phyloP scores from a whole-genome alignment of 805 yeast species.

The Alloascoidea africana region DNA sequence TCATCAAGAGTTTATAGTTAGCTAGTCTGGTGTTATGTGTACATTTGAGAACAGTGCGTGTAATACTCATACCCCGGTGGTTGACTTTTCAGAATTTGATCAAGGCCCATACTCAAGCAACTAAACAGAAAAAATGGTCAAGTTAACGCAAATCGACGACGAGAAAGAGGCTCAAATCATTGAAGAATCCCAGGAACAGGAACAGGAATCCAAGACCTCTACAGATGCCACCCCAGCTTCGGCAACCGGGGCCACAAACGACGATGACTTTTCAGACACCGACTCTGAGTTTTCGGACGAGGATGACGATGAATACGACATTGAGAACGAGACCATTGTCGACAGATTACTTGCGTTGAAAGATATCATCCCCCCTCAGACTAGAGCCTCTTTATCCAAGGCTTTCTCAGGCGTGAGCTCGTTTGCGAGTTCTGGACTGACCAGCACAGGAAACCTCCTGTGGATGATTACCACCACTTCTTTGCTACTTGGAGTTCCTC shows the following conservation, averaged over 20 bases:
- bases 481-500: constrained; percentile 82
- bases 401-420: constrained; percentile 19
- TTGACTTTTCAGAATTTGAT: constrained; percentile 2
- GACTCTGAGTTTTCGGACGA: constrained; percentile 36
- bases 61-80: constrained; percentile 2
- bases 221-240: constrained; percentile 21
- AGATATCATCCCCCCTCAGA: constrained; percentile 82
- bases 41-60: neutral
- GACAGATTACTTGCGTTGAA: constrained; percentile 87
- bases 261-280: constrained; percentile 30
- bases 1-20: no score
- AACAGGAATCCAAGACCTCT: constrained; percentile 18
- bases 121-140: constrained; percentile 37
- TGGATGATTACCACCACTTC: constrained; percentile 82
- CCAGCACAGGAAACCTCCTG: constrained; percentile 57
- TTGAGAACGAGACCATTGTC: constrained; percentile 63
- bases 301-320: constrained; percentile 55
- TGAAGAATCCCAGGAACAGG: constrained; percentile 24
- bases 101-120: no score
- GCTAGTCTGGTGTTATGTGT: no score
- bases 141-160: constrained; percentile 60
- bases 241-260: constrained; percentile 19
- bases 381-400: constrained; percentile 37
- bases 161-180: constrained; percentile 20
- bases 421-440: constrained; percentile 29